Conservation (phyloP, 257 asterid genomes). For the Hygrophila difformis region DNA sequence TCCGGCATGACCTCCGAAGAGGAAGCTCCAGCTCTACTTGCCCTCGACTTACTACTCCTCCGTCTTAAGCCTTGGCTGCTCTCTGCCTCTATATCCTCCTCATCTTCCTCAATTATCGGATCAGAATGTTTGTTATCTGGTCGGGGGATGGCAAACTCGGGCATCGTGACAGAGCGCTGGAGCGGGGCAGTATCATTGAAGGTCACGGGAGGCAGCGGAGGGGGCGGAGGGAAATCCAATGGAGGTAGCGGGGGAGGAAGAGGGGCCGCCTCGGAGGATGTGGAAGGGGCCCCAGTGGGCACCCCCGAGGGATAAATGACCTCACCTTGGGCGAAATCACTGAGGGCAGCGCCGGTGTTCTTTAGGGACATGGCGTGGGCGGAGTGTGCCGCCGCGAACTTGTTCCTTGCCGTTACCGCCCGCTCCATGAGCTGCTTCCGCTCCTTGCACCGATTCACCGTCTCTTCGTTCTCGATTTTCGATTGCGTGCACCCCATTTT, state of each 20-base stretch:
- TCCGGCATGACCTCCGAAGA: slow-evolving; percentile 25
- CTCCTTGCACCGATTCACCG: slow-evolving; percentile 84
- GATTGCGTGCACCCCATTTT: slow-evolving; percentile 93
- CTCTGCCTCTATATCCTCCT: slow-evolving; percentile 48
- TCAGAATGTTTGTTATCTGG: slow-evolving; percentile 40
- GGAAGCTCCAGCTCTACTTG: slow-evolving; percentile 31
- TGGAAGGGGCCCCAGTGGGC: slow-evolving; percentile 18
- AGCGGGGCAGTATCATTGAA: slow-evolving; percentile 38
- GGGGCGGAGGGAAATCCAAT: slow-evolving; percentile 47
- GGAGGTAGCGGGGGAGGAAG: slow-evolving; percentile 38
- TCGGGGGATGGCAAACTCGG: slow-evolving; percentile 49
- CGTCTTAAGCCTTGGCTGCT: slow-evolving; percentile 47
- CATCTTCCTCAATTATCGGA: slow-evolving; percentile 64
- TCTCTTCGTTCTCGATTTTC: slow-evolving; percentile 89
- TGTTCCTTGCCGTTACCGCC: slow-evolving; percentile 75
- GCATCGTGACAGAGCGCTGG: slow-evolving; percentile 83
- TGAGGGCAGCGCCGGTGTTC: slow-evolving; percentile 90
- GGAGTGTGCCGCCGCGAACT: slow-evolving; percentile 91
- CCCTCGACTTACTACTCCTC: slow-evolving; percentile 40
- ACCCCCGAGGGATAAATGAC: slow-evolving; percentile 33
- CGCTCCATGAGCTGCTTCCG: slow-evolving; percentile 72
- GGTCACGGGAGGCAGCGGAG: slow-evolving; percentile 73
- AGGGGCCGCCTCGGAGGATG: slow-evolving; percentile 18
- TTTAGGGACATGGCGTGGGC: slow-evolving; percentile 75
- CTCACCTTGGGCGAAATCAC: slow-evolving; percentile 87